Conservation (phyloP, 345 rosid species). For the Turnera subulata region DNA sequence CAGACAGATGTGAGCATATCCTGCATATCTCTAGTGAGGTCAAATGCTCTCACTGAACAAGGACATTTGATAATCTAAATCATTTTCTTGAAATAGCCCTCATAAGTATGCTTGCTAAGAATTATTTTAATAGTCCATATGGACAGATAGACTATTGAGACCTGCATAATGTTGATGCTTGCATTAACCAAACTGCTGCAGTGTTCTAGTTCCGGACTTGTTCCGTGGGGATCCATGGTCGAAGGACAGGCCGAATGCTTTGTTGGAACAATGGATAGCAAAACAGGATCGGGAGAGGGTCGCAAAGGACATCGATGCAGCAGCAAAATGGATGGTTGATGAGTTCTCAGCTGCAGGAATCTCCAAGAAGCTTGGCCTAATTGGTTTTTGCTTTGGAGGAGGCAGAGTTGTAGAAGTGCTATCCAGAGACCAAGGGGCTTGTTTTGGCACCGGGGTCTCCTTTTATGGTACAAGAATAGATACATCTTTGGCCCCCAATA, state of each 20-base stretch:
- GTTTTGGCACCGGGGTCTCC: conserved; percentile 61
- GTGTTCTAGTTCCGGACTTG: conserved; percentile 87
- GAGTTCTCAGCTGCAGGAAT: conserved; percentile 74
- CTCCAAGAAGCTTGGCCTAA: conserved; percentile 72
- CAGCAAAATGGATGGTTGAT: conserved; percentile 72
- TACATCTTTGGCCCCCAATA: conserved; percentile 29
- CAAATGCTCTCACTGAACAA: too few species aligned
- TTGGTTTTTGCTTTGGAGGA: conserved; percentile 89
- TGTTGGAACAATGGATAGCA: conserved; percentile 52
- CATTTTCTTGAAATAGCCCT: too few species aligned
- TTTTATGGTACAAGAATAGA: conserved; percentile 86
- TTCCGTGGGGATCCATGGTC: conserved; percentile 85
- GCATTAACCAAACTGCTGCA: conserved; percentile 21
- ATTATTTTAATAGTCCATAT: too few species aligned
- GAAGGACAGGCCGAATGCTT: conserved; percentile 38
- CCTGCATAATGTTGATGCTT: conserved; percentile 6
- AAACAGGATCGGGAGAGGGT: conserved; percentile 49
- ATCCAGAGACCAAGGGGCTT: conserved; percentile 45
- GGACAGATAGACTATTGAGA: too few species aligned
- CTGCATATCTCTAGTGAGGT: too few species aligned
- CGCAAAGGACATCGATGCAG: conserved; percentile 39
- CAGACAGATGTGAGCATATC: too few species aligned
- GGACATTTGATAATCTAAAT: too few species aligned
- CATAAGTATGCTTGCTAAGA: too few species aligned
- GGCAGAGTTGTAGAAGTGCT: conserved; percentile 63